Conservation (phyloP, 2,329 filamentous ascomycete species). For the Pyricularia sp. region DNA sequence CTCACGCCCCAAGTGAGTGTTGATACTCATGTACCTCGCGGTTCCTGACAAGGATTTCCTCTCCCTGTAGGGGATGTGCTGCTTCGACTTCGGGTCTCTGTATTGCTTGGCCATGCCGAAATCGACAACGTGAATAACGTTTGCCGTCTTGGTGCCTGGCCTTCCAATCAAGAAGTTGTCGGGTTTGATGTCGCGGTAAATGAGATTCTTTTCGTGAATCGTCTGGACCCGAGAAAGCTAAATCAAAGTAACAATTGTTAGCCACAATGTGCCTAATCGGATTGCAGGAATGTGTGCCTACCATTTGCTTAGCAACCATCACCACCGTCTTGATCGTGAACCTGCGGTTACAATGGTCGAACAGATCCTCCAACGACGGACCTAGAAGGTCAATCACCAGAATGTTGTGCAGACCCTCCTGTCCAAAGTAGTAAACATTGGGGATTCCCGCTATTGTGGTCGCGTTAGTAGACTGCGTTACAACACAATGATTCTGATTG, state of each 20-base stretch:
- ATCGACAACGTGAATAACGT: slow-evolving; percentile 99
- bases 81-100: slow-evolving; percentile 98
- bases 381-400: slow-evolving; percentile 98
- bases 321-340: slow-evolving; percentile 98
- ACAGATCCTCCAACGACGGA: slow-evolving; percentile 91
- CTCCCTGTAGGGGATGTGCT: slow-evolving; percentile 99
- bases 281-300: slow-evolving; percentile 25
- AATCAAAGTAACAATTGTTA: neutral
- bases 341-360: slow-evolving; percentile 99
- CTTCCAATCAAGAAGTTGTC: slow-evolving; percentile 99
- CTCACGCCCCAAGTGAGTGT: slow-evolving; percentile 87
- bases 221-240: slow-evolving; percentile 86
- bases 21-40: slow-evolving; percentile 96
- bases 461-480: neutral
- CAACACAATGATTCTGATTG: neutral
- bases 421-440: slow-evolving; percentile 98
- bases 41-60: slow-evolving; percentile 99
- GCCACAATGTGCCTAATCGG: neutral
- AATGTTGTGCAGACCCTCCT: slow-evolving; percentile 99
- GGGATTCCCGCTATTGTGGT: slow-evolving; percentile 72
- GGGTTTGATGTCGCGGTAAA: slow-evolving; percentile 99
- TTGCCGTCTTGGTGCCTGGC: slow-evolving; percentile 74
- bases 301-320: slow-evolving; percentile 92
- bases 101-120: slow-evolving; percentile 99
- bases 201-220: slow-evolving; percentile 99